phyloP scores from a whole-genome alignment of 169 alveolate genomes.

The Cardiosporidium cionae region DNA sequence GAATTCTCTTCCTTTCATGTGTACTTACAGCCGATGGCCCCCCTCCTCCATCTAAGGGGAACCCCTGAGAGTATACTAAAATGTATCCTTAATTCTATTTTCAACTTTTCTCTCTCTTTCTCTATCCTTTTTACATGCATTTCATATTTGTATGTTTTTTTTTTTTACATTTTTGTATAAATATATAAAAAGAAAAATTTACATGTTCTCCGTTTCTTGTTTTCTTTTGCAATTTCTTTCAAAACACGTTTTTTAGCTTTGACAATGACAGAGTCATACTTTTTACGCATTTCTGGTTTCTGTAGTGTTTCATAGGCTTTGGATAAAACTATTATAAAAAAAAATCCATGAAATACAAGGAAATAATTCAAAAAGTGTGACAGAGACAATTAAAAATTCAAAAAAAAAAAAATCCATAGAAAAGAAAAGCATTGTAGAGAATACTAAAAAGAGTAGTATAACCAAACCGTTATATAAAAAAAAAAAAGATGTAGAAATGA shows the following conservation, averaged over 20 bases:
- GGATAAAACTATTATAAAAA: conserved; percentile 3
- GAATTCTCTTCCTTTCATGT: no score
- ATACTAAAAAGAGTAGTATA: neutral
- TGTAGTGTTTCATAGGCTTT: conserved; percentile 48
- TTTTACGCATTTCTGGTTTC: conserved; percentile 35
- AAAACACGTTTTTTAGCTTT: conserved; percentile 38
- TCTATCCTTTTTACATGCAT: no score
- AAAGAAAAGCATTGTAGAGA: neutral
- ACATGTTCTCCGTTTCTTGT: conserved; percentile 11
- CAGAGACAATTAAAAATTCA: neutral
- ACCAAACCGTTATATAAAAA: neutral
- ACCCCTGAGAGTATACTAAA: no score
- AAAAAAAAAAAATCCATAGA: neutral
- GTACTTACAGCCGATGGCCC: no score
- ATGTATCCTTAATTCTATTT: no score
- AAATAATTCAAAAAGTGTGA: neutral
- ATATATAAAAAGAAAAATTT: neutral
- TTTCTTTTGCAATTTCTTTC: conserved; percentile 31
- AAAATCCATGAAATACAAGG: no score
- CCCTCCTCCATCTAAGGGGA: no score
- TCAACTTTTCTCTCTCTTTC: no score
- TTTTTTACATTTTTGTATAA: no score
- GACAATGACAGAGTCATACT: conserved; percentile 37
- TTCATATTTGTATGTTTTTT: no score
- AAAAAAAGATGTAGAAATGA: neutral